Conservation (phyloP, 1,139 yeast species). For the Yamadazyma jaroonii region DNA sequence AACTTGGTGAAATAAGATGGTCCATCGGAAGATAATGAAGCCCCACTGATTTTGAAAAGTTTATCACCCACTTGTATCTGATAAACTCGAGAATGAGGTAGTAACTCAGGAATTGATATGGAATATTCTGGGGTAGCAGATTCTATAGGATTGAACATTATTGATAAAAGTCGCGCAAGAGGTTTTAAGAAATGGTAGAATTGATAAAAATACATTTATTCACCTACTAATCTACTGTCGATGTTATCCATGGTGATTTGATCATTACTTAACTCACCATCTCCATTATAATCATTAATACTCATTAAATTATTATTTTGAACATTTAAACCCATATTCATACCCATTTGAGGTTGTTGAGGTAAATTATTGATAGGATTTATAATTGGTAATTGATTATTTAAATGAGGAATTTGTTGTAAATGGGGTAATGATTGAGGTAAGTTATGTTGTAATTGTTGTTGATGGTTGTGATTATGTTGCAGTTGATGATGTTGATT, state of each 20-base stretch:
- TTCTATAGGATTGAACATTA: slow-evolving; percentile 7
- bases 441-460: slow-evolving; percentile 10
- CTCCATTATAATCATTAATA: slow-evolving; percentile 4
- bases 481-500: slow-evolving; percentile 17
- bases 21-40: slow-evolving; percentile 78
- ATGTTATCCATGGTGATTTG: slow-evolving; percentile 48
- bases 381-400: slow-evolving; percentile 3
- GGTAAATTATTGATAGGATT: not conserved
- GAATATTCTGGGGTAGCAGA: slow-evolving; percentile 31
- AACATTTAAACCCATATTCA: slow-evolving; percentile 2
- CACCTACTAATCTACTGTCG: slow-evolving; percentile 48
- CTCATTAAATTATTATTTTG: slow-evolving; percentile 23
- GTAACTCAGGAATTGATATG: slow-evolving; percentile 52
- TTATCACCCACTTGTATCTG: slow-evolving; percentile 71
- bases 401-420: slow-evolving; percentile 3
- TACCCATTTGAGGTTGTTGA: not conserved
- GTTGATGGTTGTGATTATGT: slow-evolving; percentile 24
- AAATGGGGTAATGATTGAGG: slow-evolving; percentile 4
- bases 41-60: slow-evolving; percentile 65
- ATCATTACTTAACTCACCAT: slow-evolving; percentile 25
- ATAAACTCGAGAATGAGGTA: slow-evolving; percentile 66
- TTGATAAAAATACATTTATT: slow-evolving; percentile 17
- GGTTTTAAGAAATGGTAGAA: not conserved
- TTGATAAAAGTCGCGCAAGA: not conserved
- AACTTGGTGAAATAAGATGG: slow-evolving; percentile 60